These are phyloP conservation scores for Calvatia gigantea DNA, from an alignment of 768 basidiomycete genomes.

Conservation along the genomic window DNA sequence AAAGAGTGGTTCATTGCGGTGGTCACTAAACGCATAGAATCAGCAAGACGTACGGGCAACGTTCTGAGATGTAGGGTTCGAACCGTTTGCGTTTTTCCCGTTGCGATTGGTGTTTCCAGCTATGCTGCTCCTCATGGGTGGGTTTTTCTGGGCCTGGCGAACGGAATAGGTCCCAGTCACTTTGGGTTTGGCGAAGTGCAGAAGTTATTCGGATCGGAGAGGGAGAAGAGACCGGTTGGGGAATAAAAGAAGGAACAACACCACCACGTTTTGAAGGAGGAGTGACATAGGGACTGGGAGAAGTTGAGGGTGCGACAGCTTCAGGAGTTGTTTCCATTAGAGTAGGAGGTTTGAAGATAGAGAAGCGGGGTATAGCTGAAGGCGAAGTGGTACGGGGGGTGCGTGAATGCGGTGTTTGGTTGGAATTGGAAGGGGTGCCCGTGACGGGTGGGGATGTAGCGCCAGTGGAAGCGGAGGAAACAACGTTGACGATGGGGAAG, in stretches of 20 bases:
- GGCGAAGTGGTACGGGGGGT: slow-evolving; percentile 35
- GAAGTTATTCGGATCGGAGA: slow-evolving; percentile 31
- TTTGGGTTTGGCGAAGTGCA: slow-evolving; percentile 28
- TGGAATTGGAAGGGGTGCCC: slow-evolving; percentile 16
- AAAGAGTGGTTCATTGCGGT: slow-evolving; percentile 31
- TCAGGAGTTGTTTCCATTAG: slow-evolving; percentile 16
- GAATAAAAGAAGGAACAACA: slow-evolving; percentile 52
- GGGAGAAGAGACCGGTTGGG: slow-evolving; percentile 50
- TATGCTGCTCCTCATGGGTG: slow-evolving; percentile 27
- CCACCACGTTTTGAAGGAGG: slow-evolving; percentile 53
- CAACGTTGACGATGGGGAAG: slow-evolving; percentile 14
- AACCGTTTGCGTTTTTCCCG: slow-evolving; percentile 48
- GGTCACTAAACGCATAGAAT: slow-evolving; percentile 38
- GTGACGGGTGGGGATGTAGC: slow-evolving; percentile 5
- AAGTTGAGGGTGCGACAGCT: slow-evolving; percentile 12
- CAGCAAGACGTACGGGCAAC: slow-evolving; percentile 57
- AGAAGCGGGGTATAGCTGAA: slow-evolving; percentile 49
- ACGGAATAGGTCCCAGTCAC: slow-evolving; percentile 34
- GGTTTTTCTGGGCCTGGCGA: slow-evolving; percentile 40
- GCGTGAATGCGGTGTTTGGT: slow-evolving; percentile 28
- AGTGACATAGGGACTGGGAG: slow-evolving; percentile 37
- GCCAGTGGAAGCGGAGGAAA: slow-evolving; percentile 12
- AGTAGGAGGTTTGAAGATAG: slow-evolving; percentile 29
- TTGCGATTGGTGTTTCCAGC: slow-evolving; percentile 20
- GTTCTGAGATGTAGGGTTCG: slow-evolving; percentile 52